Percentiles rank a stretch among this genome's conserved stretches.
These are phyloP conservation scores for Suillus tomentosus DNA, from an alignment of 768 basidiomycete species.

Conservation along the genomic window DNA sequence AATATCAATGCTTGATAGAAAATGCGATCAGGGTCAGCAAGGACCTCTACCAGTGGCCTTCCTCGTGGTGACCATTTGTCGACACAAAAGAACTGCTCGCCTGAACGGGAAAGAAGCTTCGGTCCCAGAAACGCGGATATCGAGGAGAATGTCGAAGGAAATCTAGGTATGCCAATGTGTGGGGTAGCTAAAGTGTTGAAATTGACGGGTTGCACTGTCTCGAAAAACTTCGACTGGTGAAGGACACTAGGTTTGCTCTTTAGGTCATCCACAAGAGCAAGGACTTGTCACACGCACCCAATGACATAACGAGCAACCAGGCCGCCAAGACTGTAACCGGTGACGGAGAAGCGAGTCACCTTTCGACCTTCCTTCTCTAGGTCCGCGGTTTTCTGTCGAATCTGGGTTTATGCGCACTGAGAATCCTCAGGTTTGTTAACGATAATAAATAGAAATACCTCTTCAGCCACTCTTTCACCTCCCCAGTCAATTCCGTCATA, in stretches of 20 bases:
- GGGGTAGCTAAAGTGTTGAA: slow-evolving; percentile 87
- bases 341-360: slow-evolving; percentile 71
- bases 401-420: slow-evolving; percentile 38
- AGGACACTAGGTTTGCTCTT: slow-evolving; percentile 48
- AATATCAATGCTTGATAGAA: slow-evolving; percentile 72
- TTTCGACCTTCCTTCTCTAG: slow-evolving; percentile 53
- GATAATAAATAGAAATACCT: slow-evolving; percentile 46
- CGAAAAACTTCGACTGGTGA: slow-evolving; percentile 70
- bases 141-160: slow-evolving; percentile 58
- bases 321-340: slow-evolving; percentile 83
- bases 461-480: slow-evolving; percentile 75
- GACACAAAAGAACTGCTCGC: slow-evolving; percentile 72
- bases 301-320: slow-evolving; percentile 79
- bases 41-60: slow-evolving; percentile 67
- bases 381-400: slow-evolving; percentile 54
- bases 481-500: slow-evolving; percentile 89
- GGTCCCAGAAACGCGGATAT: slow-evolving; percentile 61
- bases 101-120: slow-evolving; percentile 73
- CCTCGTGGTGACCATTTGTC: slow-evolving; percentile 76
- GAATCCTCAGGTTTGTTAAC: background rate
- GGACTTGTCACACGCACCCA: slow-evolving; percentile 46
- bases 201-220: slow-evolving; percentile 68
- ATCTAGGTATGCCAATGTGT: slow-evolving; percentile 72
- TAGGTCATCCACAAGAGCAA: slow-evolving; percentile 12
- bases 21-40: slow-evolving; percentile 79